A percentile compares a stretch with the other conserved stretches of the same genome.
These are phyloP conservation scores for Trichophyton rubrum DNA, from an alignment of 2,329 filamentous ascomycete species.

Conservation along the genomic window DNA sequence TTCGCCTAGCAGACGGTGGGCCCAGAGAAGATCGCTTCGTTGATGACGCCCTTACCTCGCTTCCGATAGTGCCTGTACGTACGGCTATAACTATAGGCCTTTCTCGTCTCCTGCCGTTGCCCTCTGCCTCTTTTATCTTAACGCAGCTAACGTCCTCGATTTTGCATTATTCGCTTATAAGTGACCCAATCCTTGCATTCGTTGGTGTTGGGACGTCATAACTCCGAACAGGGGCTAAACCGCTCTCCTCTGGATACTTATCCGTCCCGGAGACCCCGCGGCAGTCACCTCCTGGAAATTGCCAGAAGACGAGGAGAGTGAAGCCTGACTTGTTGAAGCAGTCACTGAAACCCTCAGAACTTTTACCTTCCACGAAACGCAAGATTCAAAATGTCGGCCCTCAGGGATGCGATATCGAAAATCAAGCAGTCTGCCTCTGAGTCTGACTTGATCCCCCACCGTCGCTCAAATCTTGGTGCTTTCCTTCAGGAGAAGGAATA, in stretches of 20 bases:
- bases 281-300: background rate
- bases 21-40: background rate
- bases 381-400: slow-evolving; percentile 30
- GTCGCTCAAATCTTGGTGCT: slow-evolving; percentile 28
- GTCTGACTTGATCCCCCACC: slow-evolving; percentile 23
- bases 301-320: background rate
- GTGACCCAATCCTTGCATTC: background rate
- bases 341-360: background rate
- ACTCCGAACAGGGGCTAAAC: background rate
- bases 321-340: background rate
- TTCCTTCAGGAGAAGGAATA: slow-evolving; percentile 33
- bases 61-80: background rate
- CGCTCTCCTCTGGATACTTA: background rate
- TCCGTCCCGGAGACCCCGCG: background rate
- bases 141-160: background rate
- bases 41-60: background rate
- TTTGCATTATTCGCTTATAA: background rate
- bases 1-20: background rate
- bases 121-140: background rate
- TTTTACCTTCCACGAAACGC: background rate
- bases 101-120: background rate
- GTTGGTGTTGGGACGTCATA: background rate
- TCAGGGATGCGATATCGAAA: slow-evolving; percentile 33
- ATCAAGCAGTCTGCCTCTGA: slow-evolving; percentile 22
- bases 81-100: background rate